These are phyloP conservation scores for Leptographium procerum DNA, from an alignment of 2,329 filamentous ascomycete genomes.

Conservation along the genomic window DNA sequence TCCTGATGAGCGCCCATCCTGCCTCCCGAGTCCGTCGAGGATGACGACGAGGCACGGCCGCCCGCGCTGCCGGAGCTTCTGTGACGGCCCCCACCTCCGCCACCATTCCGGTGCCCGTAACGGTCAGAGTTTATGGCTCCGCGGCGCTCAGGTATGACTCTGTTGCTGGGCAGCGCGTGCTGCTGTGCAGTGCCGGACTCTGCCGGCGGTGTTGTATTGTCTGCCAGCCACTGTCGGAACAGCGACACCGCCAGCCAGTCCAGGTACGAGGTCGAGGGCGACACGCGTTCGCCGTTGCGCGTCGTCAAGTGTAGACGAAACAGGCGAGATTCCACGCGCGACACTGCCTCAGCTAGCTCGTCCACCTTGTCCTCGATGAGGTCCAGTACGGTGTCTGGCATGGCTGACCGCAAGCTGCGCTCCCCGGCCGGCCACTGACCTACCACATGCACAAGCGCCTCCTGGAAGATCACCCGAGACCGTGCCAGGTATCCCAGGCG, in stretches of 20 bases:
- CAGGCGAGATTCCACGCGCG: slow-evolving; percentile 67
- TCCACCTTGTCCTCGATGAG: slow-evolving; percentile 93
- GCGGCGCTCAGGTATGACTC: slow-evolving; percentile 22
- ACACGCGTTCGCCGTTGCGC: slow-evolving; percentile 69
- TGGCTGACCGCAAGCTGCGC: slow-evolving; percentile 59
- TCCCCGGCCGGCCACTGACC: slow-evolving; percentile 84
- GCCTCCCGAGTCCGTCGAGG: slow-evolving; percentile 7
- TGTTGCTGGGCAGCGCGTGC: not conserved
- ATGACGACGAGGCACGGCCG: slow-evolving; percentile 17
- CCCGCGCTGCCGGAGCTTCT: slow-evolving; percentile 13
- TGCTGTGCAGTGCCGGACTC: not conserved
- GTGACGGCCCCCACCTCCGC: slow-evolving; percentile 10
- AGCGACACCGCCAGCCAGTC: slow-evolving; percentile 83
- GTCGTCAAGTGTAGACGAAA: slow-evolving; percentile 74
- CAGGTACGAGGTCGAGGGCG: slow-evolving; percentile 66
- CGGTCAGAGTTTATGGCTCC: slow-evolving; percentile 6
- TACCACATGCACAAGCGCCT: slow-evolving; percentile 87
- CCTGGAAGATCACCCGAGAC: slow-evolving; percentile 71
- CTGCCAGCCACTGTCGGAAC: slow-evolving; percentile 87
- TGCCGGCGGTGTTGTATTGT: slow-evolving; percentile 72
- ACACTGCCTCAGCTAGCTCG: slow-evolving; percentile 74
- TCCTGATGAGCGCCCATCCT: not conserved
- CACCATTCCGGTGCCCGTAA: slow-evolving; percentile 11
- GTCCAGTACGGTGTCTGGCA: slow-evolving; percentile 70
- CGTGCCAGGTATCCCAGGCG: slow-evolving; percentile 79